A percentile compares a stretch with the other conserved stretches of the same genome.
Evolutionary conservation across 805 yeast genomes (phyloP).

Genomic region (Nakazawaea ambrosiae): DNA sequence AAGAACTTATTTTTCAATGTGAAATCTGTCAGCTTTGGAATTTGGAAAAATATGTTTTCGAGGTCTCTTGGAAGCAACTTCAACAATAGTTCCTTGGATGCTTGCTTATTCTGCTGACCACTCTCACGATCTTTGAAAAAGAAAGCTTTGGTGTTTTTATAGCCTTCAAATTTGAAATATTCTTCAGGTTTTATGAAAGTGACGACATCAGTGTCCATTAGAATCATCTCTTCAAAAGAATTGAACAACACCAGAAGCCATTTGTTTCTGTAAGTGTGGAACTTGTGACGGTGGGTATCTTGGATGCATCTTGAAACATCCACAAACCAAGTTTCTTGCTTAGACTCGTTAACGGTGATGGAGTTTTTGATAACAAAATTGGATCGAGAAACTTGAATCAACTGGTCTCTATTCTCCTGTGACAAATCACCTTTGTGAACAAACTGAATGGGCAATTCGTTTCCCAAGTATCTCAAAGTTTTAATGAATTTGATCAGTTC

Average conservation of each 20-base stretch:
- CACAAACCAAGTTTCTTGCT: conserved; percentile 25
- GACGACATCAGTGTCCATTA: conserved; percentile 49
- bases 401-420: conserved; percentile 22
- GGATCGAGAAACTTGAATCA: conserved; percentile 31
- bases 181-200: conserved; percentile 27
- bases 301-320: conserved; percentile 23
- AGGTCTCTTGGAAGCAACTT: conserved; percentile 37
- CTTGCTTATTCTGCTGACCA: conserved; percentile 20
- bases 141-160: conserved; percentile 28
- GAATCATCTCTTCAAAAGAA: conserved; percentile 47
- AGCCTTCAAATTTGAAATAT: conserved; percentile 31
- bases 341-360: conserved; percentile 15
- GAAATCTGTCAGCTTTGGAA: conserved; percentile 28
- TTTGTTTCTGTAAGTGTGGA: conserved; percentile 26
- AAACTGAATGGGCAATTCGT: conserved; percentile 42
- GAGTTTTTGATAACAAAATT: conserved; percentile 10
- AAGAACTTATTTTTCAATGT: conserved; percentile 31
- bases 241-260: conserved; percentile 52
- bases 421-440: conserved; percentile 36
- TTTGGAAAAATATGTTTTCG: conserved; percentile 31
- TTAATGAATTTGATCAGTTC: conserved; percentile 42
- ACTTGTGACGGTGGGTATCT: conserved; percentile 2
- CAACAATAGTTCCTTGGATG: conserved; percentile 34
- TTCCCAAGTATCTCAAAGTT: conserved; percentile 41
- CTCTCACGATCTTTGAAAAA: conserved; percentile 46